Evolutionary conservation across 805 yeast genomes (phyloP).

Genomic region (Kluyveromyces aestuarii): DNA sequence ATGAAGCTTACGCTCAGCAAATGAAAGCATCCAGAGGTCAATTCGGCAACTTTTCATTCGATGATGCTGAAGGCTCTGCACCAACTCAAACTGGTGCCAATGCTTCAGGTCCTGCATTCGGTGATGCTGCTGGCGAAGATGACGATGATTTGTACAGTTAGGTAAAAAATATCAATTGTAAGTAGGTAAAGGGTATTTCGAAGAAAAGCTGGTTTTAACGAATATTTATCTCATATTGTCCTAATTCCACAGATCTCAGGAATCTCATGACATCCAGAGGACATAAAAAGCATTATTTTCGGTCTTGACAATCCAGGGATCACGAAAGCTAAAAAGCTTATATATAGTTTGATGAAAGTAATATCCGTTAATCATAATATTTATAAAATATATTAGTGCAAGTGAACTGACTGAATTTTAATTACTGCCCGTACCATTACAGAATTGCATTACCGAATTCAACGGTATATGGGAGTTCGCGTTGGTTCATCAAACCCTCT

Average conservation of each 20-base stretch:
- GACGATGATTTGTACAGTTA: conserved; percentile 60
- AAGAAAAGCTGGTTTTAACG: background rate
- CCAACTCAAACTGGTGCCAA: conserved; percentile 26
- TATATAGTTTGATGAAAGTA: background rate
- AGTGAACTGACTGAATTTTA: background rate
- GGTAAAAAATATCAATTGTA: background rate
- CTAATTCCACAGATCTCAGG: too few relatives aligned
- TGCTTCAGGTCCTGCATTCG: conserved; percentile 39
- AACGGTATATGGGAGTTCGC: background rate
- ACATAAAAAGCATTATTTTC: too few relatives aligned
- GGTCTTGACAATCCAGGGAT: too few relatives aligned
- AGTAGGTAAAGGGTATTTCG: background rate
- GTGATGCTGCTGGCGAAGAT: conserved; percentile 38
- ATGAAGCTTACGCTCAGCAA: conserved; percentile 97
- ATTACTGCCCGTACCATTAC: background rate
- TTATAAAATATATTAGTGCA: background rate
- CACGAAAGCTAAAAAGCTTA: too few relatives aligned
- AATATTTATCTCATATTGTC: background rate
- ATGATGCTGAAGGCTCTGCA: conserved; percentile 35
- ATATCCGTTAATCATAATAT: background rate
- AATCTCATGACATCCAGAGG: too few relatives aligned
- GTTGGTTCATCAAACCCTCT: background rate
- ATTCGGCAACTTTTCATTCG: conserved; percentile 80
- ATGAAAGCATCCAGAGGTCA: conserved; percentile 94
- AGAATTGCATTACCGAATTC: background rate